Evolutionary conservation across 305 asterid genomes (phyloP), one percentile per base, ranked within the genome.

Genomic region (Fraxinus xanthoxyloides): DNA sequence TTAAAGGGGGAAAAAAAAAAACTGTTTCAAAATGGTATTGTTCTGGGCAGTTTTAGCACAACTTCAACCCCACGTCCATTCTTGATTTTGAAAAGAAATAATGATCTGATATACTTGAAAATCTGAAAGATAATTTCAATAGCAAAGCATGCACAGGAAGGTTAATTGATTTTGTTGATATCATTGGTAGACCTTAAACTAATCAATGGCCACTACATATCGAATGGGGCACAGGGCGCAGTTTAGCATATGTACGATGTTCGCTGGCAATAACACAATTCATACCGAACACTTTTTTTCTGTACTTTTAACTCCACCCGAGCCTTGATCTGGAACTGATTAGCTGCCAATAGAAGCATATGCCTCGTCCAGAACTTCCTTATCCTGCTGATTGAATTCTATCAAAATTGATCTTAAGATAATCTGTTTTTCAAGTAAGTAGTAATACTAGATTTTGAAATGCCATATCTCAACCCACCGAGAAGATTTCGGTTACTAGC

Each of bases 221-320:
- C 10, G 70, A 76, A 84, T 82, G 82, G 36, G 78, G 46, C 13
- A 3, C 2, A 2, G 13, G 43, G 46, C 46, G 87, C 75, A 83
- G 26, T n/a, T 72, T 77, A 80, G 70, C 30, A 82, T 80, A 72
- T 82, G 82, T 84, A 84, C 65, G 72, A 51, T 34, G 31, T 82
- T 76, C 31, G 78, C 78, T 30, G 38, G 51, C 28, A 34, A 46
- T 84, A 82, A 82, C 81, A 77, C 80, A 80, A 77, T 80, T 87
- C 86, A 85, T 61, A 81, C 89, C 43, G 85, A 69, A 79, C 90
- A 87, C 86, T 83, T 83, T 75, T 79, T 59, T 83, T 85, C 84
- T 72, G 89, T 83, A 69, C 90, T 75, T 77, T 87, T 83, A 80
- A 80, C 89, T 83, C 84, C 77, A 85, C 83, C 86, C 79, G 51